Evolutionary conservation across 768 basidiomycete genomes (phyloP).

Genomic region (Phylloporus arenicola): DNA sequence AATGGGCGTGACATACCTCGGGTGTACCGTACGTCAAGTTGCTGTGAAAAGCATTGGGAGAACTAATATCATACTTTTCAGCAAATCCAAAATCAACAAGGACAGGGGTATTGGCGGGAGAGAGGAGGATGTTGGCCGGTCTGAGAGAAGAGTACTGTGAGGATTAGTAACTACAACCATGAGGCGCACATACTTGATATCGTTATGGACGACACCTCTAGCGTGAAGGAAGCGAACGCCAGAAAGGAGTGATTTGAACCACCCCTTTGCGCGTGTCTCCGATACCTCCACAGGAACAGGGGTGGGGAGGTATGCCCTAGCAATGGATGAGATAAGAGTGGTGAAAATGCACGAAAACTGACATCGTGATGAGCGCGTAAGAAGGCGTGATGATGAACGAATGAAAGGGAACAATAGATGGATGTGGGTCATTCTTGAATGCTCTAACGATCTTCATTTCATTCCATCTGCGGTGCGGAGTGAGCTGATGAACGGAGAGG

Average conservation of each 20-base stretch:
- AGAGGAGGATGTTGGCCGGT: conserved; percentile 90
- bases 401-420: conserved; percentile 88
- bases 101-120: conserved; percentile 70
- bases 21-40: conserved; percentile 88
- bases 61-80: conserved; percentile 68
- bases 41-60: conserved; percentile 68
- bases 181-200: conserved; percentile 69
- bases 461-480: conserved; percentile 65
- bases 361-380: conserved; percentile 92
- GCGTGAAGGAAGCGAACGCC: conserved; percentile 80
- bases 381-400: conserved; percentile 91
- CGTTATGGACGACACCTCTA: conserved; percentile 85
- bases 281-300: conserved; percentile 86
- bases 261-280: conserved; percentile 68
- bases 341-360: conserved; percentile 28
- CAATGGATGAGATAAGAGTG: conserved; percentile 5
- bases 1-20: conserved; percentile 47
- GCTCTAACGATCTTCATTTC: conserved; percentile 94
- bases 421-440: conserved; percentile 82
- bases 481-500: conserved; percentile 2
- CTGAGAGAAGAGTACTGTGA: conserved; percentile 33
- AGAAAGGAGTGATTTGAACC: conserved; percentile 79
- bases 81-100: conserved; percentile 97
- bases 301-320: conserved; percentile 81
- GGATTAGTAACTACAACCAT: neutral